phyloP scores from a whole-genome alignment of 2,329 filamentous ascomycete genomes.

The Fusarium pseudograminearum region DNA sequence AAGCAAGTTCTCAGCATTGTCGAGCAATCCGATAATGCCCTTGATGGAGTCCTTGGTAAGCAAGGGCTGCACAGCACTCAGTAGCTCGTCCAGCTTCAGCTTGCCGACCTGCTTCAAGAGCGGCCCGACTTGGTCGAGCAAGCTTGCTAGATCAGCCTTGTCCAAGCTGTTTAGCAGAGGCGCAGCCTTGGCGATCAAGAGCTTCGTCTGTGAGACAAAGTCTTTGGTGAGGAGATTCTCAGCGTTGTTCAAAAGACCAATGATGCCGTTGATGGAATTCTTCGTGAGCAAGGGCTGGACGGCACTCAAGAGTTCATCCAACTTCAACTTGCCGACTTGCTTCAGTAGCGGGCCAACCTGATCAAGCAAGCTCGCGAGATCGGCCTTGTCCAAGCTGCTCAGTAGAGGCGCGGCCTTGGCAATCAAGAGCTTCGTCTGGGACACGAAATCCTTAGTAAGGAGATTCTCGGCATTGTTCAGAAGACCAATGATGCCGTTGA shows the following conservation, averaged over 20 bases:
- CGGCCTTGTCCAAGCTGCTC: constrained; percentile 50
- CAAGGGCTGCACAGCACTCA: constrained; percentile 48
- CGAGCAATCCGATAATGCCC: constrained; percentile 52
- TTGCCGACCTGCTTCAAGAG: constrained; percentile 51
- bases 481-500: constrained; percentile 51
- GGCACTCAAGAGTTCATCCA: constrained; percentile 46
- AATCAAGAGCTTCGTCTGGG: constrained; percentile 43
- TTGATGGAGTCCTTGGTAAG: constrained; percentile 50
- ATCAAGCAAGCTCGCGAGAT: constrained; percentile 50
- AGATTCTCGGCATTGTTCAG: constrained; percentile 51
- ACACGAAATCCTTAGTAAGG: constrained; percentile 46
- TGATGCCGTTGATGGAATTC: constrained; percentile 49
- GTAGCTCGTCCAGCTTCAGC: constrained; percentile 48
- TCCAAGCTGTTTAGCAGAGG: constrained; percentile 52
- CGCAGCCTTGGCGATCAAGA: constrained; percentile 44
- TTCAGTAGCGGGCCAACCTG: constrained; percentile 53
- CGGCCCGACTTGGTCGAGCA: constrained; percentile 51
- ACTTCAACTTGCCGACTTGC: constrained; percentile 49
- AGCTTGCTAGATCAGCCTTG: constrained; percentile 51
- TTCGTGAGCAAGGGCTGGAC: constrained; percentile 49
- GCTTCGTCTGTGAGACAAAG: constrained; percentile 45
- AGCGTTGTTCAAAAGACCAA: constrained; percentile 52
- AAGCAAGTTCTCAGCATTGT: constrained; percentile 50
- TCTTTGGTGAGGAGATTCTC: constrained; percentile 46
- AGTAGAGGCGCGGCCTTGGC: constrained; percentile 50